Evolutionary conservation across 768 basidiomycete genomes (phyloP), one percentile per base, ranked within the genome.

Genomic region (Candolleomyces efflorescens): DNA sequence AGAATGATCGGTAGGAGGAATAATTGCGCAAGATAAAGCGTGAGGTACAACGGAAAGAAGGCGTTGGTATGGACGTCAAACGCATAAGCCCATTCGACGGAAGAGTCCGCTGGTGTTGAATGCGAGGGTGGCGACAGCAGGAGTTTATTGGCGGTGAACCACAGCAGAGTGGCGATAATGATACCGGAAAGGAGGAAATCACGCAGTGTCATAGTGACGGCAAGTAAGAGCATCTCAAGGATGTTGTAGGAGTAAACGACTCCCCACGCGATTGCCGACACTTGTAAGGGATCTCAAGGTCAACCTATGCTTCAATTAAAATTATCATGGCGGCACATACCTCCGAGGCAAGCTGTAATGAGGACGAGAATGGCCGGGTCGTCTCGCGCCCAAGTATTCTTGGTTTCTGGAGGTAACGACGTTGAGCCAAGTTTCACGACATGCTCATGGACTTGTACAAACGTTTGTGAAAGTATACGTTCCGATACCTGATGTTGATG

Each of bases 381-480:
- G 71, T 98, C 96, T 70, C 96, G 79, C 18, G 95, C 94, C 95
- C 95, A 98, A 15, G 90, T 93, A 70, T 98, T 97, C 79, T 97
- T 98, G 18, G 95, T 98, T 78, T 98, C 94, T 91, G 73, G 15
- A 43, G 32, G 32, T 11, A 32, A 39, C 10, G 45, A 44, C 41
- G 59, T 53, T 38, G 23, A 56, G 43, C 15, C 58, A 43, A n/a
- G 45, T 11, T 17, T 57, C 13, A 41, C 1, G 9, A 32, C 26
- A 46, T 22, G 10, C 9, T 38, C 3, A 41, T 24, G 39, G 36
- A 17, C 12, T 32, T 51, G 24, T 22, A 72, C 87, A 67, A 68
- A 95, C 95, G 92, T 74, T 95, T 95, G 74, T 97, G 95, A 68
- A 95, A 97, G 70, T 98, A 98, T 6, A 97, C 95, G 73, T 98